phyloP scores from a whole-genome alignment of 495 filamentous ascomycete species.

The Hypoxylon fragiforme region DNA sequence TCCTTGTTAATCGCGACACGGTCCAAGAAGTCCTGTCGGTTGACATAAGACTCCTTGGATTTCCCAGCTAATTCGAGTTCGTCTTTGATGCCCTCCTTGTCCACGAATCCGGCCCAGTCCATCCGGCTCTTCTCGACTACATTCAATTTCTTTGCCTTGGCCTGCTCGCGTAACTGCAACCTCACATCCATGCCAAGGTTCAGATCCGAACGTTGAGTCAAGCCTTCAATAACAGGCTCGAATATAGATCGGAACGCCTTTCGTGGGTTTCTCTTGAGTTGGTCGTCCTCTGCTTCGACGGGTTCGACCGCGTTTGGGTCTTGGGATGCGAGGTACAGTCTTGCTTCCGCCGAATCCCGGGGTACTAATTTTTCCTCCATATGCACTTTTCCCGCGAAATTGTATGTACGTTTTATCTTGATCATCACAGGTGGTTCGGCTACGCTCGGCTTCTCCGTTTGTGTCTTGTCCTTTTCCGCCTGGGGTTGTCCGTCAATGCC shows the following conservation, averaged over 20 bases:
- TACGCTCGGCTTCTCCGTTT: constrained; percentile 26
- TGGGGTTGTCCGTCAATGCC: constrained; percentile 2
- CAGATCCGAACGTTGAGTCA: constrained; percentile 51
- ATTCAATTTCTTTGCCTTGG: constrained; percentile 81
- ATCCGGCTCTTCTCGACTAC: constrained; percentile 93
- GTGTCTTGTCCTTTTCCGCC: constrained; percentile 23
- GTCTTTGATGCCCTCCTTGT: constrained; percentile 87
- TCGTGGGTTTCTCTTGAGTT: constrained; percentile 61
- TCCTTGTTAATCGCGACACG: constrained; percentile 77
- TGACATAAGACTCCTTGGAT: constrained; percentile 79
- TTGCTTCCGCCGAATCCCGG: constrained; percentile 79
- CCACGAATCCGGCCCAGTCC: constrained; percentile 95
- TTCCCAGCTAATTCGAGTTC: constrained; percentile 84
- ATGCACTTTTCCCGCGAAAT: constrained; percentile 85
- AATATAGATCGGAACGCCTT: constrained; percentile 77
- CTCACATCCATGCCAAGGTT: constrained; percentile 51
- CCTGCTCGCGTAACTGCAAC: constrained; percentile 46
- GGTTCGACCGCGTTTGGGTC: constrained; percentile 40
- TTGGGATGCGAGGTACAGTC: constrained; percentile 67
- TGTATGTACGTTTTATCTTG: constrained; percentile 84
- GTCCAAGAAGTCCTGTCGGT: constrained; percentile 85
- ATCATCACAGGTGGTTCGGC: constrained; percentile 55
- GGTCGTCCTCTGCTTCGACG: constrained; percentile 35
- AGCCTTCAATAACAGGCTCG: constrained; percentile 66
- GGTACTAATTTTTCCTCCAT: constrained; percentile 81